Percentiles rank a stretch among this genome's conserved stretches.
Conservation (phyloP, 192 early-diverging fungal species). For the Pecoramyces ruminantium region DNA sequence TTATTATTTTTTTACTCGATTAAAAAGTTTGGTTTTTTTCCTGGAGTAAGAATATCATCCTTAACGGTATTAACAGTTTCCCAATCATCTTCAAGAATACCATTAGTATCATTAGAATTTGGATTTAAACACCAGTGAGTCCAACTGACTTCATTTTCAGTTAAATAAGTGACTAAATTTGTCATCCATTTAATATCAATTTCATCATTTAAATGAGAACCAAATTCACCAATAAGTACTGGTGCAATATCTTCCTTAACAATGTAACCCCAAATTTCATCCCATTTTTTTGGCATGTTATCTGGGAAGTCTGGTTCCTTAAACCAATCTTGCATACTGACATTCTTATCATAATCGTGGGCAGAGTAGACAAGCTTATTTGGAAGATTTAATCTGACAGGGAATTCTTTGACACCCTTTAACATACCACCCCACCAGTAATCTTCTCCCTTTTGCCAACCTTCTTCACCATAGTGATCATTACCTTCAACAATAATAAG, state of each 20-base stretch:
- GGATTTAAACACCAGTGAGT: slow-evolving; percentile 19
- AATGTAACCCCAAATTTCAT: slow-evolving; percentile 10
- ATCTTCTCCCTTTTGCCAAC: neutral
- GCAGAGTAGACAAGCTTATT: slow-evolving; percentile 8
- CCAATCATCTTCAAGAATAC: slow-evolving; percentile 7
- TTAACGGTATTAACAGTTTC: neutral
- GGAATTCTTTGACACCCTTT: slow-evolving; percentile 1
- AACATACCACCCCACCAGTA: slow-evolving; percentile 12
- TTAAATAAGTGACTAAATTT: slow-evolving; percentile 6
- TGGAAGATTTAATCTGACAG: slow-evolving; percentile 2
- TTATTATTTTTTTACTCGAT: too few relatives aligned
- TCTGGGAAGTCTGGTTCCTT: slow-evolving; percentile 12
- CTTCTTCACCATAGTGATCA: slow-evolving; percentile 1
- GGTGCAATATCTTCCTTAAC: slow-evolving; percentile 7
- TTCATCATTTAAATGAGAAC: slow-evolving; percentile 8
- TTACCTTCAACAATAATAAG: slow-evolving; percentile 12
- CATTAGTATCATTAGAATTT: slow-evolving; percentile 15
- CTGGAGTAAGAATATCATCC: too few relatives aligned
- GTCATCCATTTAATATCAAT: slow-evolving; percentile 6
- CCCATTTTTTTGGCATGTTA: slow-evolving; percentile 9
- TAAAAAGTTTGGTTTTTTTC: too few relatives aligned
- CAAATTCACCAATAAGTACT: slow-evolving; percentile 12
- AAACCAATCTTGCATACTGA: slow-evolving; percentile 8
- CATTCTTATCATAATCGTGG: slow-evolving; percentile 4
- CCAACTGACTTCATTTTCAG: neutral